phyloP scores from a whole-genome alignment of 441 rosid genomes.

The Erysimum pusillum region DNA sequence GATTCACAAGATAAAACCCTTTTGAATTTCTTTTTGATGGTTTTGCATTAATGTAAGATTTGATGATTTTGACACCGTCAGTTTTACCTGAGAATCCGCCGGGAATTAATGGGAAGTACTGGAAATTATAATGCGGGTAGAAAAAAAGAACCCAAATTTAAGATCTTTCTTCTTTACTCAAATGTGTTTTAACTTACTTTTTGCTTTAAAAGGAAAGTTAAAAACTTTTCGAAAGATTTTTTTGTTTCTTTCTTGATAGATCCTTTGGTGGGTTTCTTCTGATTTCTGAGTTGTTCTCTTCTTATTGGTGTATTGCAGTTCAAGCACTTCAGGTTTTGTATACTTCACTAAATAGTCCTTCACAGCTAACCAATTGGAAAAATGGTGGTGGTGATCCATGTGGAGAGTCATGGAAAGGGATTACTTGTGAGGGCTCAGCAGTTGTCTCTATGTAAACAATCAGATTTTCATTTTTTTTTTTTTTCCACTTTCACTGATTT shows the following conservation, averaged over 20 bases:
- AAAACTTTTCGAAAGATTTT: conserved; percentile 37
- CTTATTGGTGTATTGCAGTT: conserved; percentile 57
- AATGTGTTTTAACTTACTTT: conserved; percentile 9
- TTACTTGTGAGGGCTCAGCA: conserved; percentile 85
- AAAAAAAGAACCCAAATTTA: neutral
- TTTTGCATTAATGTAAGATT: conserved; percentile 19
- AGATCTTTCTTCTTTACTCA: neutral
- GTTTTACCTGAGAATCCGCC: conserved; percentile 45
- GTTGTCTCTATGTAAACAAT: conserved; percentile 80
- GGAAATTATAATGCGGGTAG: conserved; percentile 18
- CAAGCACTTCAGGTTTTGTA: conserved; percentile 88
- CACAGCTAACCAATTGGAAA: conserved; percentile 89
- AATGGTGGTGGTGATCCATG: conserved; percentile 93
- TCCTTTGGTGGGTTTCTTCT: conserved; percentile 8
- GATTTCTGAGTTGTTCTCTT: conserved; percentile 18
- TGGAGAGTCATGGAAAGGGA: conserved; percentile 92
- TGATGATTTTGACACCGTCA: conserved; percentile 36
- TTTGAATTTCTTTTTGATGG: neutral
- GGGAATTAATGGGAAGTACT: conserved; percentile 16
- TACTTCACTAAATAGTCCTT: conserved; percentile 79
- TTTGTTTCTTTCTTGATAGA: conserved; percentile 17
- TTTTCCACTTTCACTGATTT: conserved; percentile 21
- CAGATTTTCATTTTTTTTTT: neutral
- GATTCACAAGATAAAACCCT: conserved; percentile 38
- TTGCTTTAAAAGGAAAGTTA: conserved; percentile 30